Evolutionary conservation across 768 basidiomycete genomes (phyloP), one percentile per base, ranked within the genome.

Genomic region (Termitomyces eurrhizus): DNA sequence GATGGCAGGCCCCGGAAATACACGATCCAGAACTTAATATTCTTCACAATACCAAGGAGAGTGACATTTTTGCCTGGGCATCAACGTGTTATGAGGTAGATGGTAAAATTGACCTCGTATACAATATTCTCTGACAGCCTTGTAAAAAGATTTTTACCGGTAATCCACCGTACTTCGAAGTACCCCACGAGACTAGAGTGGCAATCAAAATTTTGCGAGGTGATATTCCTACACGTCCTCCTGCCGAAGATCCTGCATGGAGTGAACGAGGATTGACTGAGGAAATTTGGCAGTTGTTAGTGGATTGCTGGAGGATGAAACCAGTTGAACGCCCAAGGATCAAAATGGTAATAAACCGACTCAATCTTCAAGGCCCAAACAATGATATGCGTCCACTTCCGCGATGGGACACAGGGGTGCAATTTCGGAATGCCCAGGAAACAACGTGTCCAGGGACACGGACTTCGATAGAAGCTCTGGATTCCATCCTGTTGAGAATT

Each of bases 1-100:
- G 70, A 58, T 73, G 71, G 71, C 66, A 67, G 41, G 71, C 71
- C 3, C 72, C 71, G 2, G 72, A 73, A 46, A 48, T 73, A n/a
- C 56, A 67, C 12, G 48, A 62, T 21, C 36, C 53, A 4, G 51
- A 54, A 24, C n/a, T 24, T 37, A 32, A 50, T 29, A 41, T 56
- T 4, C 35, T 42, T 9, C 33, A 66, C 32, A 52, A 63, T 44
- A 67, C 62, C 11, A 67, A 67, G 36, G 61, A 60, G 13, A 72
- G 67, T 29, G 73, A 73, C 58, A 57, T 74, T 14, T 74, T 70
- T 37, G 69, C 70, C 16, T 72, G 69, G 63, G 62, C 66, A 16
- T 69, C 68, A 37, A 66, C 70, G 26, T 70, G 65, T 42, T 70
- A 72, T 46, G 73, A 74, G 64, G 72, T 71, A 53, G n/a, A 59